These are phyloP conservation scores for Primulina eburnea DNA, from an alignment of 257 asterid genomes.

Conservation along the genomic window DNA sequence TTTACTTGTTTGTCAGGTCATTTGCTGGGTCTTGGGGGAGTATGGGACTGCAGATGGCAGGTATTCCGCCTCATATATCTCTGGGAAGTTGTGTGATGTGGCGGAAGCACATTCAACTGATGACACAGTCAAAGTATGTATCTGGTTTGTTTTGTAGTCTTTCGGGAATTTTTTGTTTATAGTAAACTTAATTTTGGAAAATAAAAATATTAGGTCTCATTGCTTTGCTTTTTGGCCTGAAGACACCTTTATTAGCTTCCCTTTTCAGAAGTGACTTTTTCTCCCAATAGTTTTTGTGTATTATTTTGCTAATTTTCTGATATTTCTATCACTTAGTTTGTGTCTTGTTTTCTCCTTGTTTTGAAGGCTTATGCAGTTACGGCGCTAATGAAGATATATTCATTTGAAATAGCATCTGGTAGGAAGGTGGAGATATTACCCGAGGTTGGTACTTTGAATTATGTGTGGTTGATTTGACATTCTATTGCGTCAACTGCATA, in stretches of 20 bases:
- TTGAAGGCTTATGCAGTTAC: constrained; percentile 85
- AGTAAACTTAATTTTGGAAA: background rate
- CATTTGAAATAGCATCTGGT: constrained; percentile 96
- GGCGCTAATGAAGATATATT: constrained; percentile 81
- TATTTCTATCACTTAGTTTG: background rate
- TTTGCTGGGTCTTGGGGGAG: constrained; percentile 99
- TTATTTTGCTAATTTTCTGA: background rate
- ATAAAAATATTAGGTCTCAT: background rate
- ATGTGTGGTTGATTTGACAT: constrained; percentile 14
- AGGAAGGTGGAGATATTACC: constrained; percentile 79
- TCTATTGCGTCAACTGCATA: constrained; percentile 7
- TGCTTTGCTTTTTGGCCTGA: background rate
- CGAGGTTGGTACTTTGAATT: constrained; percentile 50
- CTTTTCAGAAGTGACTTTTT: background rate
- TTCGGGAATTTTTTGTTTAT: background rate
- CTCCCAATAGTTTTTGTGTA: background rate
- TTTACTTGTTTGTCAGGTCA: constrained; percentile 51
- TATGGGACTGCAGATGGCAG: constrained; percentile 93
- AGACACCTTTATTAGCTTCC: background rate
- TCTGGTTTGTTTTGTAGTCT: constrained; percentile 12
- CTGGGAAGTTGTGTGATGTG: constrained; percentile 86
- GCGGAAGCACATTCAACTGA: constrained; percentile 93
- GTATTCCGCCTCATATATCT: constrained; percentile 84
- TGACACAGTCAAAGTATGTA: constrained; percentile 79
- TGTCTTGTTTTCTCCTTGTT: constrained; percentile 25